These are phyloP conservation scores for Aquanectria penicillioides DNA, from an alignment of 2,329 filamentous ascomycete genomes.

Conservation along the genomic window DNA sequence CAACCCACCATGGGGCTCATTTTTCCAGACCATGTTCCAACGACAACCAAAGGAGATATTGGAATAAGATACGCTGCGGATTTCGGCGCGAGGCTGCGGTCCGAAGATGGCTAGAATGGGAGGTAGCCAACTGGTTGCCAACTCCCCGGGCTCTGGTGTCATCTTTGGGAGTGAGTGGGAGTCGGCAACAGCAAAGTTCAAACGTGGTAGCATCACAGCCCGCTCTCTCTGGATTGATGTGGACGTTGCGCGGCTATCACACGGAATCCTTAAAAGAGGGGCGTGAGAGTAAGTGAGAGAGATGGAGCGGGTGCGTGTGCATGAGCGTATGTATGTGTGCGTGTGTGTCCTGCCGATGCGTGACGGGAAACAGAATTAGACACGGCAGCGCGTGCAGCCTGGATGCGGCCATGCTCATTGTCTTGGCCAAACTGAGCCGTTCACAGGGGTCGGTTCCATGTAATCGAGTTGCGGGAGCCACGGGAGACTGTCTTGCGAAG, in stretches of 20 bases:
- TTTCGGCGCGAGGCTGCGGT: too few species aligned
- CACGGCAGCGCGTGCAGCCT: not conserved
- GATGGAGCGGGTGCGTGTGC: too few species aligned
- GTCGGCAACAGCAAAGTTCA: not conserved
- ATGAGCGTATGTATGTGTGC: not conserved
- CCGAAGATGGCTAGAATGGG: too few species aligned
- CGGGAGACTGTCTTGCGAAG: too few species aligned
- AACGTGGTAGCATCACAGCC: not conserved
- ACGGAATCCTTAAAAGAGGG: not conserved
- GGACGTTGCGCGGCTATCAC: not conserved
- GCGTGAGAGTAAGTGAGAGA: too few species aligned
- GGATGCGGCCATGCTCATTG: not conserved
- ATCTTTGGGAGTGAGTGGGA: too few species aligned
- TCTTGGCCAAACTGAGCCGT: conserved; percentile 2
- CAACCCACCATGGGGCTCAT: conserved; percentile 1
- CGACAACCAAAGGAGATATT: too few species aligned
- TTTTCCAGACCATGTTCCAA: too few species aligned
- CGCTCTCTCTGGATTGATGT: too few species aligned
- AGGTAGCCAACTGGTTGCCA: not conserved
- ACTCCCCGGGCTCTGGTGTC: not conserved
- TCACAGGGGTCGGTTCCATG: not conserved
- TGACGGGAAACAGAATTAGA: conserved; percentile 3
- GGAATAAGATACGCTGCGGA: too few species aligned
- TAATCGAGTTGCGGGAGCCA: not conserved
- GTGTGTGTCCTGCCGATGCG: conserved; percentile 1